These are phyloP conservation scores for Hericium alpestre DNA, from an alignment of 768 basidiomycete genomes.

Conservation along the genomic window DNA sequence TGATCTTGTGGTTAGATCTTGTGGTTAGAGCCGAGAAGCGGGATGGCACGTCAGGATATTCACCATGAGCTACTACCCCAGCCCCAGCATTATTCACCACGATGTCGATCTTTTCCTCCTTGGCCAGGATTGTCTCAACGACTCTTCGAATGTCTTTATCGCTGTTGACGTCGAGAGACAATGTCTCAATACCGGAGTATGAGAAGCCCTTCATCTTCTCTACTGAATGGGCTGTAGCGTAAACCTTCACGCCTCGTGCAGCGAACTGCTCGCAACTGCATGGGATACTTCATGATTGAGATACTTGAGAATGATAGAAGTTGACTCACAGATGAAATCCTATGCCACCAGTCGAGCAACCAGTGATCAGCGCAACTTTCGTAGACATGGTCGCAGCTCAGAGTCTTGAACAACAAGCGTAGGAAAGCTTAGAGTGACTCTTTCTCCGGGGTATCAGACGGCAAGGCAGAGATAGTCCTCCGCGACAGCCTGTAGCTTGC, in stretches of 20 bases:
- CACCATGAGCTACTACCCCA: constrained; percentile 34
- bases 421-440: no score
- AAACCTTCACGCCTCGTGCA: constrained; percentile 55
- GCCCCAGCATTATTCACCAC: constrained; percentile 77
- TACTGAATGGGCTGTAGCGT: constrained; percentile 58
- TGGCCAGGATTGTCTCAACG: constrained; percentile 39
- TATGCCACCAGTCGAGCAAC: constrained; percentile 64
- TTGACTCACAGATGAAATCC: constrained; percentile 47
- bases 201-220: constrained; percentile 51
- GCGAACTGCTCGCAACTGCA: constrained; percentile 61
- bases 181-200: constrained; percentile 32
- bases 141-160: constrained; percentile 43
- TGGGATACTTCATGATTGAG: neutral
- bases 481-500: no score
- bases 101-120: constrained; percentile 56
- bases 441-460: no score
- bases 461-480: no score
- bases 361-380: constrained; percentile 57
- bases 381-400: neutral
- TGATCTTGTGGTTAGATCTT: no score
- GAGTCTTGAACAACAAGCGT: no score
- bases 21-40: neutral
- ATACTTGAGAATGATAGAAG: neutral
- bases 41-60: constrained; percentile 4
- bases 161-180: constrained; percentile 51